These are phyloP conservation scores for Pneumocystis murina DNA, from an alignment of 1,139 yeast species.

Conservation along the genomic window DNA sequence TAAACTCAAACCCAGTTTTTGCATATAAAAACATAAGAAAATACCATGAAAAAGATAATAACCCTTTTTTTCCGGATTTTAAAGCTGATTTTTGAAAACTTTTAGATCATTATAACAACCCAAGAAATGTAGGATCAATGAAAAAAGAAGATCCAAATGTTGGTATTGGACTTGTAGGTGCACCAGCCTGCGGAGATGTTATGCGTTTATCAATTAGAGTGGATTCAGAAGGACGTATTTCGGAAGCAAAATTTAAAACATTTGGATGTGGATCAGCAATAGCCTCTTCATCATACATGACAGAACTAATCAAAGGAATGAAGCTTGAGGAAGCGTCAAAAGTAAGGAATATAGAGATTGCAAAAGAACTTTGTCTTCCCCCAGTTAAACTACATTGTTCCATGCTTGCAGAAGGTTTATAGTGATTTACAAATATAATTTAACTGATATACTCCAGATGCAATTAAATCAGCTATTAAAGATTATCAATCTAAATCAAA, in stretches of 20 bases:
- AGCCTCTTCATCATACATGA: slow-evolving; percentile 87
- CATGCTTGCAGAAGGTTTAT: background rate
- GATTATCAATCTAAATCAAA: background rate
- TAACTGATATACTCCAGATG: background rate
- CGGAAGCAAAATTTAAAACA: slow-evolving; percentile 93
- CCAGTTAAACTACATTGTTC: slow-evolving; percentile 49
- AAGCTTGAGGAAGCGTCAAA: slow-evolving; percentile 83
- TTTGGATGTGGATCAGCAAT: slow-evolving; percentile 98
- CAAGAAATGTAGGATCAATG: slow-evolving; percentile 88
- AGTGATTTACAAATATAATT: background rate
- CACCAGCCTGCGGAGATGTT: slow-evolving; percentile 99
- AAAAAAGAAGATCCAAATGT: slow-evolving; percentile 63
- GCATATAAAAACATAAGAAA: background rate
- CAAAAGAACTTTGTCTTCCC: slow-evolving; percentile 82
- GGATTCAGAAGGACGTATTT: slow-evolving; percentile 76
- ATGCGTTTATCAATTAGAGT: slow-evolving; percentile 93
- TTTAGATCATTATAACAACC: slow-evolving; percentile 89
- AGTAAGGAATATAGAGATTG: slow-evolving; percentile 82
- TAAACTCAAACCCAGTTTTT: background rate
- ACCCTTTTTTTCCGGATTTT: background rate
- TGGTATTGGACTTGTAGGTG: slow-evolving; percentile 94
- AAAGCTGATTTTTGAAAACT: slow-evolving; percentile 2
- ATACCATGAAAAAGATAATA: background rate
- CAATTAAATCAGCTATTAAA: background rate
- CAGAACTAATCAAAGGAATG: slow-evolving; percentile 91